Evolutionary conservation across 2,329 filamentous ascomycete species (phyloP).

Genomic region (Stagonosporopsis chrysanthemi): DNA sequence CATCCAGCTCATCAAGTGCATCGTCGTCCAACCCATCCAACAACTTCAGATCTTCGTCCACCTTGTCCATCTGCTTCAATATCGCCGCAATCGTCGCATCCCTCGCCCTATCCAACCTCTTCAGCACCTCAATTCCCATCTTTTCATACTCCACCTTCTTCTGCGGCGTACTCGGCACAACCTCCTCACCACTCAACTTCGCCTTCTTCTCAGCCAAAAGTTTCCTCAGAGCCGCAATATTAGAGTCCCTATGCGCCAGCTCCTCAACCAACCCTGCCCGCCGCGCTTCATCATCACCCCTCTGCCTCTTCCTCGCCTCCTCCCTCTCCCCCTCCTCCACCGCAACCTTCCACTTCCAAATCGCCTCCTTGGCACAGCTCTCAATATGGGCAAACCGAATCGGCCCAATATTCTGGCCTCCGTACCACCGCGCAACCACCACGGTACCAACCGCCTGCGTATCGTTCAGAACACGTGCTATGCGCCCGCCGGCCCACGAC

Average conservation of each 20-base stretch:
- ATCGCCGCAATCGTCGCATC: slow-evolving; percentile 62
- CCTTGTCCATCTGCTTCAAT: slow-evolving; percentile 61
- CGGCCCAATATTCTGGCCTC: slow-evolving; percentile 61
- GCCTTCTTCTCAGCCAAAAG: slow-evolving; percentile 55
- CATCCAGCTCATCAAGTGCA: slow-evolving; percentile 26
- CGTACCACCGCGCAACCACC: slow-evolving; percentile 64
- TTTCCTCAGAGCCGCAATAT: slow-evolving; percentile 56
- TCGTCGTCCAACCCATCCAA: slow-evolving; percentile 34
- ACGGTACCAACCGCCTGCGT: slow-evolving; percentile 55
- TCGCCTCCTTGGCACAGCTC: slow-evolving; percentile 56
- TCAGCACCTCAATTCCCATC: slow-evolving; percentile 53
- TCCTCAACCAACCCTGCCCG: slow-evolving; percentile 49
- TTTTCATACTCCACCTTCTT: slow-evolving; percentile 51
- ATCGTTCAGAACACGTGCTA: slow-evolving; percentile 57
- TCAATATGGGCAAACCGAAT: slow-evolving; percentile 63
- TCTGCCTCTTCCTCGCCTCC: slow-evolving; percentile 47
- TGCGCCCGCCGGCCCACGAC: slow-evolving; percentile 57
- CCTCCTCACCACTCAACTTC: slow-evolving; percentile 37
- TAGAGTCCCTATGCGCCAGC: slow-evolving; percentile 55
- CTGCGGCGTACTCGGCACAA: slow-evolving; percentile 38
- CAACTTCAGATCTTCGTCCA: slow-evolving; percentile 52
- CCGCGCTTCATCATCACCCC: slow-evolving; percentile 45
- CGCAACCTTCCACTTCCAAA: slow-evolving; percentile 52
- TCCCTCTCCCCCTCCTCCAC: slow-evolving; percentile 42
- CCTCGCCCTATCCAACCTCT: slow-evolving; percentile 57